Base-by-base conservation (phyloP, 2,329 filamentous ascomycete genomes). In the Scorias spongiosa region DNA sequence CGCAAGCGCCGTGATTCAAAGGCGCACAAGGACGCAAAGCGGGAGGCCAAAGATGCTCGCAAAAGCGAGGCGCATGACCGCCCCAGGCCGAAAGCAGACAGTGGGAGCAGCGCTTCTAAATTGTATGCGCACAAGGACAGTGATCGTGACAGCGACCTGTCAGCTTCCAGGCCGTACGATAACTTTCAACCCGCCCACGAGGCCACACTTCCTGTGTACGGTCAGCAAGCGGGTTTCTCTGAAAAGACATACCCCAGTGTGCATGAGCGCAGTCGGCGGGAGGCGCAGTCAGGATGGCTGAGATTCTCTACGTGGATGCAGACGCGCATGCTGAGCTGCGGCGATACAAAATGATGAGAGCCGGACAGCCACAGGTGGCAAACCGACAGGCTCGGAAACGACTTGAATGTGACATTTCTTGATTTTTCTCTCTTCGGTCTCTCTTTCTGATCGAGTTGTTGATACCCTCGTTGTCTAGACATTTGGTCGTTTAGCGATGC, bases 261-360 rank as follows among this genome's bases (percentile, higher is more conserved):
- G 6, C 63, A 63, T 39, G 54, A 54, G 17, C 49, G 58, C 38
- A 60, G 57, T 49, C 59, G 53, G 41, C 52, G 57, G 38, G 55
- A 55, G 11, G 60, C 62, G 5, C 66, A 65, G 49, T 61, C 63
- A 28, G 57, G 64, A 17, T 76, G 72, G 72, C 62, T 73, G 46
- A 62, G 68, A 18, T 75, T 76, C 53, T 60, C 74, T 44, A 72
- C 72, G 1, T 76, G 73, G 73, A 61, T 74, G 47, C 66, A 68
- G 53, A 76, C 72, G 29, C 63, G 72, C 46, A 56, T 76, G 45
- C 66, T 75, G 49, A 70, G 72, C 49, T 63, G 74, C 46, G 62
- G 64, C 32, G 32, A 36, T 9, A 36, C 32, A 12, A 12, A 15
- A 36, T 36, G 32, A 36, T 12, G 32, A 36, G 20, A 26, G 20